These are phyloP conservation scores for Oropetium thomaeum DNA, from an alignment of 176 grass and related monocot species.

Conservation along the genomic window DNA sequence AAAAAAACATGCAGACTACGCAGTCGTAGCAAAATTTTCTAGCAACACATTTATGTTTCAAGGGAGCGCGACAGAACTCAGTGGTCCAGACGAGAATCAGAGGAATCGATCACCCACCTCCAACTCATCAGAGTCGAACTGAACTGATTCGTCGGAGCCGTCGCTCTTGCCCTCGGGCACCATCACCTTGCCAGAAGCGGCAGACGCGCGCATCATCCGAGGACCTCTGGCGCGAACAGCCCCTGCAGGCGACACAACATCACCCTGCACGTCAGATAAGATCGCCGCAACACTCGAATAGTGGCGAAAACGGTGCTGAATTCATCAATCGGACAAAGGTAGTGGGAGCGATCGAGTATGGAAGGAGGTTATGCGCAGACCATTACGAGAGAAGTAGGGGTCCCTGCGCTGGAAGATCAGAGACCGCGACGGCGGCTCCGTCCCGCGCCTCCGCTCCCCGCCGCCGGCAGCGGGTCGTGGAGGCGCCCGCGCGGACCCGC, in stretches of 20 bases:
- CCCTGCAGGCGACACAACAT: conserved; percentile 30
- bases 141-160: conserved; percentile 30
- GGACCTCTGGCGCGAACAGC: conserved; percentile 25
- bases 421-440: conserved; percentile 11
- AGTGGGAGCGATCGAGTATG: neutral
- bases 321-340: neutral
- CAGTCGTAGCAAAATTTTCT: neutral
- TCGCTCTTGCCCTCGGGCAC: conserved; percentile 59
- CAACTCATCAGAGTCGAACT: conserved; percentile 34
- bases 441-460: conserved; percentile 5
- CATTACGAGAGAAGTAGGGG: conserved; percentile 32
- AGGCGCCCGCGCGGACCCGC: conserved; percentile 24
- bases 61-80: neutral
- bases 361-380: neutral
- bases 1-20: neutral
- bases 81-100: neutral
- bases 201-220: conserved; percentile 25
- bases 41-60: neutral
- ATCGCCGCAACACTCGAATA: neutral
- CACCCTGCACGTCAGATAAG: conserved; percentile 2
- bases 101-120: conserved; percentile 35
- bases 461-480: neutral
- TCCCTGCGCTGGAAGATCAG: neutral
- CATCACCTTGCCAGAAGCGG: conserved; percentile 46
- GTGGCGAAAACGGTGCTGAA: neutral